Evolutionary conservation across 2,329 filamentous ascomycete genomes (phyloP), one percentile per base, ranked within the genome.

Genomic region (Balansia obtecta): DNA sequence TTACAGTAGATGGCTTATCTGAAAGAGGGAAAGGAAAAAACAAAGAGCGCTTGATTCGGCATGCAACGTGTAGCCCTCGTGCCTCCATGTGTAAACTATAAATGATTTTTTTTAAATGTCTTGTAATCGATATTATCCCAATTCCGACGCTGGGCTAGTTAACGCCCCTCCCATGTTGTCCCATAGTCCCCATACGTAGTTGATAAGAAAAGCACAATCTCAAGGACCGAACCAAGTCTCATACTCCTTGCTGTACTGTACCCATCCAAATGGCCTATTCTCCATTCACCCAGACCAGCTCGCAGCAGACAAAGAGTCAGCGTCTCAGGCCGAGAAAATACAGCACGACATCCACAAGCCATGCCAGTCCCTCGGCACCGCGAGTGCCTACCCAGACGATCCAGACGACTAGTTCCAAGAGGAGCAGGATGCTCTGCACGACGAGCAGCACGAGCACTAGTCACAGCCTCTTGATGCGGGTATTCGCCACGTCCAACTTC

Each of bases 401-500:
- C 61, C 65, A 68, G 10, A 62, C 65, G 10, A 62, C 49, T 18
- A 61, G 48, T 44, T 63, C 58, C 18, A 65, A 57, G 18, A 47
- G 51, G 37, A 60, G 47, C 13, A 71, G 47, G 15, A 63, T 50
- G n/a, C 54, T 51, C 41, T 60, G 56, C 15, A 69, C 54, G 18
- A 56, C 43, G 15, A 61, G 12, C 41, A 54, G 54, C 18, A 60
- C 46, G 11, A 55, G 52, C 53, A 59, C 48, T 53, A 66, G 67
- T 72, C 70, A 75, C 58, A 89, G 80, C 70, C 83, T 85, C 62
- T 73, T 76, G 52, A 83, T 76, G 51, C 85, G 76, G 59, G 82
- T 81, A 70, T 85, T 88, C n/a, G 82, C 86, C 53, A 90, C 79
- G 54, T 76, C 73, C 51, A 90, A 67, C 74, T 91, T 91, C 53